phyloP scores from a whole-genome alignment of 2,329 filamentous ascomycete genomes.

The Leptographium galeiforme region DNA sequence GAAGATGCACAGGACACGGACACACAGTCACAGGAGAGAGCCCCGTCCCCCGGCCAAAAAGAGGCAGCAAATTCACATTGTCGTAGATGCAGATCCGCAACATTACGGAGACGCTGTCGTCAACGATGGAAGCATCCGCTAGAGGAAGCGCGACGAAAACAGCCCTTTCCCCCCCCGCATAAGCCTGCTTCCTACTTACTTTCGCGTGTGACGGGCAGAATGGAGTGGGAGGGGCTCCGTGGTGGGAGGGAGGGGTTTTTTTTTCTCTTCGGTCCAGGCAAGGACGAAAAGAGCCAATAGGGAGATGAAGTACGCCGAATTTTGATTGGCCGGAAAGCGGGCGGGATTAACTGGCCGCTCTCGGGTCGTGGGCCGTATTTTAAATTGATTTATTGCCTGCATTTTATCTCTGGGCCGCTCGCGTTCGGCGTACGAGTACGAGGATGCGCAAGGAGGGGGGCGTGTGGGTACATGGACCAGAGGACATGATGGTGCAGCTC shows the following conservation, averaged over 20 bases:
- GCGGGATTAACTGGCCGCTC: neutral
- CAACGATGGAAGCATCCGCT: neutral
- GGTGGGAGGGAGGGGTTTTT: conserved; percentile 3
- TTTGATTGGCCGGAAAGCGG: conserved; percentile 19
- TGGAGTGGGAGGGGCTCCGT: neutral
- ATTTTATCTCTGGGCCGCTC: no score
- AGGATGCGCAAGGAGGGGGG: no score
- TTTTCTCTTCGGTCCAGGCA: neutral
- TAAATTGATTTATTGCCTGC: no score
- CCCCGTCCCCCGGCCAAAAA: no score
- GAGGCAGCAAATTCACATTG: no score
- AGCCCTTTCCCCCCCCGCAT: neutral
- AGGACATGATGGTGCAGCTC: no score
- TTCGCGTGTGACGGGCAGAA: neutral
- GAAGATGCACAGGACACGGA: no score
- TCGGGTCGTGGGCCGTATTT: no score
- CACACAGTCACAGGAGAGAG: no score
- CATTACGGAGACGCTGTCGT: neutral
- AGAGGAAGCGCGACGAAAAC: neutral
- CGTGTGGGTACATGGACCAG: no score
- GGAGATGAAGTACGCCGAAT: conserved; percentile 11
- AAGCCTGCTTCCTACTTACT: neutral
- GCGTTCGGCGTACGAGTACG: no score
- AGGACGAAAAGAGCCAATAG: neutral
- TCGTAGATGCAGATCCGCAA: neutral